phyloP scores from a whole-genome alignment of 495 filamentous ascomycete genomes.

The Penicillium flavigenum region DNA sequence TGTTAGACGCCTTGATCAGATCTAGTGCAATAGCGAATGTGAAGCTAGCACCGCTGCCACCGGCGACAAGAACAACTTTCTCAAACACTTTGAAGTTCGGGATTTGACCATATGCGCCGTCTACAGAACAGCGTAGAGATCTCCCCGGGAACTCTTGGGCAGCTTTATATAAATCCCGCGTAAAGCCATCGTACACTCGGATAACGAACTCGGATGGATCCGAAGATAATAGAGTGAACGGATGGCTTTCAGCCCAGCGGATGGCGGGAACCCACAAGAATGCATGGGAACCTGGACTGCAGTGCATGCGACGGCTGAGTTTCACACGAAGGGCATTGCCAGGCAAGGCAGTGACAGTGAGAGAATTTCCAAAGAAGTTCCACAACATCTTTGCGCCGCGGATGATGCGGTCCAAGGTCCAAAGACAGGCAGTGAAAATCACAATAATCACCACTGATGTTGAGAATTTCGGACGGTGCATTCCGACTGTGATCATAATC shows the following conservation, averaged over 20 bases:
- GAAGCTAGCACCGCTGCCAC: constrained; percentile 59
- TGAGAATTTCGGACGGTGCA: constrained; percentile 51
- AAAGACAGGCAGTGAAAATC: constrained; percentile 46
- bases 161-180: constrained; percentile 50
- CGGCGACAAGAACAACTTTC: constrained; percentile 58
- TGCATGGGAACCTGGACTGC: constrained; percentile 55
- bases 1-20: not conserved
- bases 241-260: constrained; percentile 55
- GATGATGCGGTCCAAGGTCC: constrained; percentile 52
- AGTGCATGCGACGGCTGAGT: constrained; percentile 45
- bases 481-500: constrained; percentile 49
- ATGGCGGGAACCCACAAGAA: constrained; percentile 60
- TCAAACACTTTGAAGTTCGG: constrained; percentile 55
- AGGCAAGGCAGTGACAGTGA: constrained; percentile 52
- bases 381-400: constrained; percentile 44
- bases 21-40: constrained; percentile 27
- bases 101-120: constrained; percentile 58
- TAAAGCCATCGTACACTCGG: constrained; percentile 57
- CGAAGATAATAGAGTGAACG: constrained; percentile 56
- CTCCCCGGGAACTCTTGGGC: constrained; percentile 50
- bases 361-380: constrained; percentile 52
- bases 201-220: constrained; percentile 53
- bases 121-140: constrained; percentile 48
- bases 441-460: constrained; percentile 42
- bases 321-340: constrained; percentile 55